A percentile compares a stretch with the other conserved stretches of the same genome.
These are phyloP conservation scores for Conringia planisiliqua DNA, from an alignment of 345 rosid genomes.

Conservation along the genomic window DNA sequence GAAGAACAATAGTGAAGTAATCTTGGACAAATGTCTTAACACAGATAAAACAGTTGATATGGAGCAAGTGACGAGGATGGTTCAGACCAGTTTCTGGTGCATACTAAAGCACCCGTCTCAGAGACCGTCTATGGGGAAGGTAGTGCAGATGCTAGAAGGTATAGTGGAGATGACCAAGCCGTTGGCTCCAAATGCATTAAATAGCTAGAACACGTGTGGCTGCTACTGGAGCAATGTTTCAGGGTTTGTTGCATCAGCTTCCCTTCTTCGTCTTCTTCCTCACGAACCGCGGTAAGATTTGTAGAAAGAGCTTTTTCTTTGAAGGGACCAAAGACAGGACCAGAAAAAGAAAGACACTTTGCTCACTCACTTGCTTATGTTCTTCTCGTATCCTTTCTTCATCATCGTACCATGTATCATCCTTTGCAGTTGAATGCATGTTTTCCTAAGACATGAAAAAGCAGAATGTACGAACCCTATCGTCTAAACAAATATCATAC, in stretches of 20 bases:
- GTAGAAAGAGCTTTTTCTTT: no score
- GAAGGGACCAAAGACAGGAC: no score
- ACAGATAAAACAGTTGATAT: slow-evolving; percentile 34
- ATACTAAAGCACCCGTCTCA: slow-evolving; percentile 50
- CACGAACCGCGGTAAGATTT: no score
- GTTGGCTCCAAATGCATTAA: slow-evolving; percentile 40
- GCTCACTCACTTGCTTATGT: no score
- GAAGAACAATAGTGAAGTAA: slow-evolving; percentile 31
- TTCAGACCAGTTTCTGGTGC: slow-evolving; percentile 56
- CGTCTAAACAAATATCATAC: no score
- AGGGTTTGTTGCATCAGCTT: neutral
- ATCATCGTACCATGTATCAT: no score
- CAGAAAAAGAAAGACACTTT: no score
- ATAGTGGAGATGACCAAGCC: slow-evolving; percentile 46
- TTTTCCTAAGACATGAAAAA: no score
- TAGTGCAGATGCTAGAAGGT: slow-evolving; percentile 64
- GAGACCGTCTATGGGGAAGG: slow-evolving; percentile 56
- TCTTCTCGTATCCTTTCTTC: no score
- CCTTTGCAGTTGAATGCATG: no score
- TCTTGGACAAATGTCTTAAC: slow-evolving; percentile 43
- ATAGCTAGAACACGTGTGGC: neutral
- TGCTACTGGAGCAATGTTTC: neutral
- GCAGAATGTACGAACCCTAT: no score
- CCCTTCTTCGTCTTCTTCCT: no score
- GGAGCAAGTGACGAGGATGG: slow-evolving; percentile 44